A percentile compares a stretch with the other conserved stretches of the same genome.
Evolutionary conservation across 352 stramenopile genomes (phyloP).

Genomic region (Globisporangium alternatum): DNA sequence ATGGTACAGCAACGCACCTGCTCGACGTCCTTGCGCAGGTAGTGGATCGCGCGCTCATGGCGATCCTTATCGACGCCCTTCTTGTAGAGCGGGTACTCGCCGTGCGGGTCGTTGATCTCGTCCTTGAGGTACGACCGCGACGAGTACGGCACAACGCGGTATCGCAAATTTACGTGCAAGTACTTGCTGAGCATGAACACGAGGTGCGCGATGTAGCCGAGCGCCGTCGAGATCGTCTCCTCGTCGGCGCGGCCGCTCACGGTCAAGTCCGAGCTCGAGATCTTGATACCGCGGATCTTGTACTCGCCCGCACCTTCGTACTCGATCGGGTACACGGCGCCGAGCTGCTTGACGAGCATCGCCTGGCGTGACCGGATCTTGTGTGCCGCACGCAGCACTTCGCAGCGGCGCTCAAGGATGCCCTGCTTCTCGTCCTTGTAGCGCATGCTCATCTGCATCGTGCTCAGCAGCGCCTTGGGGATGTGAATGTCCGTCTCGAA

Average conservation of each 20-base stretch:
- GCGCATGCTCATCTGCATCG: conserved; percentile 79
- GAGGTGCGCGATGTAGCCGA: conserved; percentile 85
- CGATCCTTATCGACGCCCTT: conserved; percentile 75
- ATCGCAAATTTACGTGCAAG: conserved; percentile 80
- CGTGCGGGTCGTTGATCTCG: conserved; percentile 79
- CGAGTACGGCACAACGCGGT: conserved; percentile 76
- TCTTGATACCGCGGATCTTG: conserved; percentile 74
- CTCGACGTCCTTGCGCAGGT: conserved; percentile 77
- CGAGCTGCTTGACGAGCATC: conserved; percentile 73
- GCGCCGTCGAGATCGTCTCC: conserved; percentile 78
- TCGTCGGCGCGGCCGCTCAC: conserved; percentile 59
- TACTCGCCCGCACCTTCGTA: conserved; percentile 80
- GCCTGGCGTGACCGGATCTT: conserved; percentile 82
- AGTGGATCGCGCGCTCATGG: conserved; percentile 75
- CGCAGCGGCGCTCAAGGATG: conserved; percentile 70
- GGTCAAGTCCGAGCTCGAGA: conserved; percentile 69
- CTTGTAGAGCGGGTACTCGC: conserved; percentile 83
- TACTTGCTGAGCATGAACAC: conserved; percentile 90
- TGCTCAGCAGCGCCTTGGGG: conserved; percentile 68
- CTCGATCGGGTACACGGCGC: conserved; percentile 80
- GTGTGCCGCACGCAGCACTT: conserved; percentile 73
- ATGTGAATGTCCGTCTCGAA: conserved; percentile 83
- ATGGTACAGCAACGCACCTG: conserved; percentile 40
- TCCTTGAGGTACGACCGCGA: conserved; percentile 82
- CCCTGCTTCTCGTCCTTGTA: conserved; percentile 82